Base-by-base conservation (phyloP, 2,329 filamentous ascomycete genomes). In the Acrocalymma vagum region DNA sequence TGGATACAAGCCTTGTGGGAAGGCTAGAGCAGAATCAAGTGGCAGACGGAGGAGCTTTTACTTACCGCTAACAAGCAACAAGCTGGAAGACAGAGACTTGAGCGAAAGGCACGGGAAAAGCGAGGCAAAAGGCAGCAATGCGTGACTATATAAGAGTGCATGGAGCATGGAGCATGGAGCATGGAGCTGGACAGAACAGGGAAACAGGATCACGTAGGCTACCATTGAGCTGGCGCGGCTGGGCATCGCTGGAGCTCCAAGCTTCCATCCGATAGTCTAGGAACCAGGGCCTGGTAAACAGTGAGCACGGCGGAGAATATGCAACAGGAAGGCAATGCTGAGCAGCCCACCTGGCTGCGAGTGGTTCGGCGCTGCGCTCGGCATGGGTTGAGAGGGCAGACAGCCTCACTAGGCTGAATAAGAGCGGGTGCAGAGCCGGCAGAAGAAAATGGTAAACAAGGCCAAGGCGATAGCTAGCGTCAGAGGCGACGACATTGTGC, bases 21-120 rank as follows among this genome's bases (percentile, higher is more conserved):
- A 23, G 25, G 27, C 24, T 29, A 21, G 8, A 6, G 21, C 9
- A 26, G 4, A 22, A 4, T n/a, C n/a, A n/a, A n/a, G n/a, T n/a
- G n/a, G 36, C 15, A 39, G 24, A 39, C n/a, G 18, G 22, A 26
- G 32, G 16, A 21, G 20, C n/a, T 28, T 13, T 41, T 28, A 62
- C 60, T 40, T 56, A 67, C 65, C 63, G n/a, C n/a, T 66, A 51
- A 44, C 38, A 45, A 51, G 42, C 51, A 56, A 62, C 53, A 49
- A 62, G 44, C 48, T 57, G 53, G 42, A 43, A 45, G 37, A 45
- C 48, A 50, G 51, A 40, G 47, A 52, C 49, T 57, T 50, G 51
- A 49, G 26, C 41, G 41, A 46, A 27, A 34, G 44, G 37, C 47
- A 43, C 33, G 42, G 23, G 45, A 28, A 39, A 30, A 20, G 20